Base-by-base conservation (phyloP, 176 grass and related monocot genomes). In the Miscanthus lutarioriparius region DNA sequence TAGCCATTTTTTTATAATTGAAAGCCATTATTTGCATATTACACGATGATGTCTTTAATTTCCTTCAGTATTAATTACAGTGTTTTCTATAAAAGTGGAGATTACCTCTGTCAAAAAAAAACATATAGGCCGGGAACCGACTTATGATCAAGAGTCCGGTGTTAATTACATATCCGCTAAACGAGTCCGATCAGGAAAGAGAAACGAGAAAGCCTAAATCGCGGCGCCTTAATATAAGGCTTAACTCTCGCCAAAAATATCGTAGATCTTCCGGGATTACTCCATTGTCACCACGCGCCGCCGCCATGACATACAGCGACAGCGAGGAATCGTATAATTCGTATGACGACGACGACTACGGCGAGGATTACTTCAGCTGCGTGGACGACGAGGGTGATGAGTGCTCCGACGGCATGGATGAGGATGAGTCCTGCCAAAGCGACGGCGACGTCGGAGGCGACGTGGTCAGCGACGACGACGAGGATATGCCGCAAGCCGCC, bases 241-340 rank as follows among this genome's bases (percentile, higher is more conserved):
- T 17, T 6, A 62, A 54, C 58, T 45, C 37, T 68, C 59, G 26
- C 19, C 65, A 38, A 76, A 8, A 70, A 53, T 64, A n/a, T 8
- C 74, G 59, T 33, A 13, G 27, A 48, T 47, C 10, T 22, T 15
- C 35, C 74, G 69, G 70, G 32, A 7, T 14, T 44, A 32, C 32
- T 32, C 32, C 37, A 1, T 38, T 25, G 2, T 8, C 66, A 19
- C 4, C 38, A 14, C 14, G 15, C 61, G 66, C 4, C 38, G 16
- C 26, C 32, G 78, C 54, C 72, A 85, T 90, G 70, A 17, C 32
- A 17, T 62, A 13, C 2, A 85, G 19, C 64, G 75, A 33, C 23
- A 7, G 8, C n/a, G 67, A 62, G 36, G 51, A 72, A 11, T 10
- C 59, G 23, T 70, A 38, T 66, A 22, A 5, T 11, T 20, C 2